Evolutionary conservation across 352 stramenopile species (phyloP).

Genomic region (Pythium sp.): DNA sequence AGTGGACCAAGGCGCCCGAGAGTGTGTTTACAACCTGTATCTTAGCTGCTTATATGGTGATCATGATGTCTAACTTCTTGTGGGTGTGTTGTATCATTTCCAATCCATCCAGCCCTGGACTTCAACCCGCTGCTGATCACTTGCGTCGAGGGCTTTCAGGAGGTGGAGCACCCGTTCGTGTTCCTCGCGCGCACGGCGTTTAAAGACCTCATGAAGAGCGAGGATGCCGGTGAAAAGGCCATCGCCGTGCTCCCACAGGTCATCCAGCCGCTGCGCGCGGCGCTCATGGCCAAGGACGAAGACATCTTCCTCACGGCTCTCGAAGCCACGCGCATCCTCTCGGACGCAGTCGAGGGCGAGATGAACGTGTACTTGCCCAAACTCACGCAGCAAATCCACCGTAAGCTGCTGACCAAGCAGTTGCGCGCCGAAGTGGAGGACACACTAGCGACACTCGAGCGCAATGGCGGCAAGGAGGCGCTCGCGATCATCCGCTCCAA

Average conservation of each 20-base stretch:
- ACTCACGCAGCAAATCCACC: slow-evolving; percentile 76
- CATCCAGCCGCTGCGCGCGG: slow-evolving; percentile 52
- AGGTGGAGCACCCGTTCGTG: slow-evolving; percentile 76
- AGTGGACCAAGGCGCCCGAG: slow-evolving; percentile 69
- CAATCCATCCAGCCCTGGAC: slow-evolving; percentile 32
- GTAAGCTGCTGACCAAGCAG: slow-evolving; percentile 61
- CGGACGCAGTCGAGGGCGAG: slow-evolving; percentile 57
- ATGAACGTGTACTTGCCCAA: slow-evolving; percentile 78
- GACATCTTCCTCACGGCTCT: slow-evolving; percentile 71
- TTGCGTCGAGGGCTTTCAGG: slow-evolving; percentile 66
- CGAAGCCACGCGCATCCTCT: slow-evolving; percentile 62
- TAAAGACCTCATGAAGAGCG: slow-evolving; percentile 59
- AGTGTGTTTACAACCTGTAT: slow-evolving; percentile 23
- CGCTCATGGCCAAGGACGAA: slow-evolving; percentile 67
- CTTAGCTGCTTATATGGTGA: not conserved
- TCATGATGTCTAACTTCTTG: not conserved
- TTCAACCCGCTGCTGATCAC: slow-evolving; percentile 73
- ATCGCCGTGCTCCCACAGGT: slow-evolving; percentile 53
- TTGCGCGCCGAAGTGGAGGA: slow-evolving; percentile 55
- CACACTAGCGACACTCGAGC: slow-evolving; percentile 60
- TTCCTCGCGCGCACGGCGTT: slow-evolving; percentile 75
- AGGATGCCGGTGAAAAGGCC: slow-evolving; percentile 63
- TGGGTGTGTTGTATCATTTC: not conserved
- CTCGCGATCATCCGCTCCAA: slow-evolving; percentile 75
- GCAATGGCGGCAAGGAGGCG: slow-evolving; percentile 71